Evolutionary conservation across 805 yeast genomes (phyloP), one percentile per base, ranked within the genome.

Genomic region (Yamadazyma phyllophila): DNA sequence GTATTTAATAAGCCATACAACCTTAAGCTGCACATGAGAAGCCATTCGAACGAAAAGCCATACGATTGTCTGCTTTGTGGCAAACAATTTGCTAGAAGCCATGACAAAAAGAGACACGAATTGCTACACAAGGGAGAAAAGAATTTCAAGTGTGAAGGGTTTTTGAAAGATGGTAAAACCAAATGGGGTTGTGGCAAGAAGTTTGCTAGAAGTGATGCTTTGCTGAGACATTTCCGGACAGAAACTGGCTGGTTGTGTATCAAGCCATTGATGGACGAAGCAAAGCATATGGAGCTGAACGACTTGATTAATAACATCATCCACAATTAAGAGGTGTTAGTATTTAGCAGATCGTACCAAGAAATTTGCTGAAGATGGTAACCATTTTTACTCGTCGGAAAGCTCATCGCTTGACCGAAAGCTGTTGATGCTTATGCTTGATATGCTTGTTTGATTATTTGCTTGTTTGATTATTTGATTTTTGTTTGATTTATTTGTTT

Each of bases 151-250:
- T 86, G 94, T 59, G 76, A 77, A 46, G 91, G 90, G 0, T 61
- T 62, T 15, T 62, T 84, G 49, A 71, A 72, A 29, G 83, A 82
- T 54, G 82, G 83, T 0, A 59, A 55, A 11, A 80, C 83, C 3
- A 63, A 66, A 51, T 84, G 92, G 91, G 92, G 91, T 2, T 85
- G 92, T 60, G 83, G 85, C 12, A 79, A 81, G 58, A 71, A 74
- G 51, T 85, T 85, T 62, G 89, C 91, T 4, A 69, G 94, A 35
- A 82, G 87, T 2, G 94, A 86, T 60, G 94, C 92, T 0, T 69
- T 85, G 34, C 81, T 86, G 2, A 73, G 92, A 42, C 94, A 85
- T 57, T 84, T 85, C 58, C 67, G 87, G 45, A 82, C 91, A 2
- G 92, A 84, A 48, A 79, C 86, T 0, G 94, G 94, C 1, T 77